Percentiles rank a stretch among this genome's conserved stretches.
These are phyloP conservation scores for Ceratocystiopsis minuta DNA, from an alignment of 2,329 filamentous ascomycete genomes.

Conservation along the genomic window DNA sequence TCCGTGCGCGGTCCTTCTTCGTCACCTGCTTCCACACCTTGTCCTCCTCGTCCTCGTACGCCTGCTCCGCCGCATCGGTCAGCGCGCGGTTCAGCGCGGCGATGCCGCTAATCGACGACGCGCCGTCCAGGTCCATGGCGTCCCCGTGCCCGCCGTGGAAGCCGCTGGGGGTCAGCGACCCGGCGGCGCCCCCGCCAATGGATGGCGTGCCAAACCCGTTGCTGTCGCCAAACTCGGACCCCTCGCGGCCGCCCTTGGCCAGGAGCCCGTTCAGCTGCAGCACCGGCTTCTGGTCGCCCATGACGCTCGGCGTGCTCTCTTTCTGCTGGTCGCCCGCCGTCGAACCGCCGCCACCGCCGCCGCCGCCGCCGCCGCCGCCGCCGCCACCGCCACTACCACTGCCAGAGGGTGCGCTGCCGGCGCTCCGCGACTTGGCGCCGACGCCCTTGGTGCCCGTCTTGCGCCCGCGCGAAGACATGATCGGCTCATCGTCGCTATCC, in stretches of 20 bases:
- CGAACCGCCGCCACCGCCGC: too few relatives aligned
- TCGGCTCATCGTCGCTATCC: constrained; percentile 92
- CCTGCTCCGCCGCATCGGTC: constrained; percentile 51
- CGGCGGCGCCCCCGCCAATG: constrained; percentile 24
- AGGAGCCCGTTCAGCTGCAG: constrained; percentile 48
- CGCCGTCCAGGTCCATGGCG: constrained; percentile 71
- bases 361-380: background rate
- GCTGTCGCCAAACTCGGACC: constrained; percentile 61
- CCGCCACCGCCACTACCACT: background rate
- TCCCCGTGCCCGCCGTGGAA: constrained; percentile 48
- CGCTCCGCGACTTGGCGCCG: constrained; percentile 47
- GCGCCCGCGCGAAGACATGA: constrained; percentile 90
- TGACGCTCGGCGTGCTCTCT: constrained; percentile 56
- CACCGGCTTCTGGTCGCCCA: constrained; percentile 49
- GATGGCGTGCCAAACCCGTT: constrained; percentile 78
- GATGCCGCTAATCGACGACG: constrained; percentile 40
- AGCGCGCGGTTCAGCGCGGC: constrained; percentile 41
- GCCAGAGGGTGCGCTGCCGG: background rate
- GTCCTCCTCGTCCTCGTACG: constrained; percentile 82
- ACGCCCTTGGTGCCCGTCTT: constrained; percentile 64
- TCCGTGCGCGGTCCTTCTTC: constrained; percentile 78
- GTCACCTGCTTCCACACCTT: constrained; percentile 98
- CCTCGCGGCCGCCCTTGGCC: constrained; percentile 38
- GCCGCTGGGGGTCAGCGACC: constrained; percentile 55
- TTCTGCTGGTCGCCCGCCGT: constrained; percentile 34